These are phyloP conservation scores for Ceratocystis harringtonii DNA, from an alignment of 2,329 filamentous ascomycete species.

Conservation along the genomic window DNA sequence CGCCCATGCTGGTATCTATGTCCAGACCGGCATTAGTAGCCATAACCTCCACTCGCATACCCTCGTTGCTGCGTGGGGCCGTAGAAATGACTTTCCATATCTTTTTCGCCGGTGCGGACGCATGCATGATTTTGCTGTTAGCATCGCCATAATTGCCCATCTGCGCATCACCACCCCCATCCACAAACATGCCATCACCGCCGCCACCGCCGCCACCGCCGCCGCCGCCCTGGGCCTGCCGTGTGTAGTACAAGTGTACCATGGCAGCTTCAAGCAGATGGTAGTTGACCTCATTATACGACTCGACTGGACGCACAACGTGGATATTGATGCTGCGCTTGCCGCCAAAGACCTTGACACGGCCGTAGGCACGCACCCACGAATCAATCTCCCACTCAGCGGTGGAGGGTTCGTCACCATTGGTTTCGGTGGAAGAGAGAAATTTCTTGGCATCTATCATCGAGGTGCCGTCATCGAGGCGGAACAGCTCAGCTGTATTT, in stretches of 20 bases:
- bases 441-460: slow-evolving; percentile 78
- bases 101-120: slow-evolving; percentile 45
- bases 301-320: slow-evolving; percentile 61
- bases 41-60: slow-evolving; percentile 67
- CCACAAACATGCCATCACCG: slow-evolving; percentile 42
- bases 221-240: slow-evolving; percentile 38
- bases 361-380: slow-evolving; percentile 76
- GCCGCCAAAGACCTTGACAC: slow-evolving; percentile 68
- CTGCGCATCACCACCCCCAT: slow-evolving; percentile 30
- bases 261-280: slow-evolving; percentile 82
- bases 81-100: slow-evolving; percentile 57
- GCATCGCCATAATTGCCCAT: slow-evolving; percentile 21
- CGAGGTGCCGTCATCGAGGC: slow-evolving; percentile 88
- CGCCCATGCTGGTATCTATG: slow-evolving; percentile 54
- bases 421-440: slow-evolving; percentile 23
- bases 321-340: slow-evolving; percentile 70
- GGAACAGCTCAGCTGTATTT: slow-evolving; percentile 82
- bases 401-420: slow-evolving; percentile 23
- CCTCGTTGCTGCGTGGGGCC: slow-evolving; percentile 60
- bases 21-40: slow-evolving; percentile 50
- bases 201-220: slow-evolving; percentile 28
- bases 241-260: slow-evolving; percentile 71
- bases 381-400: slow-evolving; percentile 50
- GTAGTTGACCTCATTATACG: slow-evolving; percentile 87
- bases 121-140: slow-evolving; percentile 28